Conservation (phyloP, 202 grass and related monocot genomes). For the Carex sylvatica region DNA sequence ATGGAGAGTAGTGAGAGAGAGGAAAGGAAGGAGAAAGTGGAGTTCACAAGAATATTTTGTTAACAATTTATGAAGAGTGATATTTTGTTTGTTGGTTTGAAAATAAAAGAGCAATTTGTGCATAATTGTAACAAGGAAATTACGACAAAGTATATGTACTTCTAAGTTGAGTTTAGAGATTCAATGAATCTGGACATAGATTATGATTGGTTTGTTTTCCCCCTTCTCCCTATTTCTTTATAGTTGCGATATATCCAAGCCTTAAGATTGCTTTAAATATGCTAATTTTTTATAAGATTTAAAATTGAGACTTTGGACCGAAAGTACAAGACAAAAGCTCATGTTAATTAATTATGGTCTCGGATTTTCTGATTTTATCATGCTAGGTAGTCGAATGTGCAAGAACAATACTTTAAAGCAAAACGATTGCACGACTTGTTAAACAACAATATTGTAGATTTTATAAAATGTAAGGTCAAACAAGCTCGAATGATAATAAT, state of each 20-base stretch:
- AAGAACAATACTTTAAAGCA: neutral
- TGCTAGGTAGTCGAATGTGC: neutral
- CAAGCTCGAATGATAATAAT: neutral
- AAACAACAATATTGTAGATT: neutral
- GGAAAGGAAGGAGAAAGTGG: too few species aligned
- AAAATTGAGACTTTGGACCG: neutral
- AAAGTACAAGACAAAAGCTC: neutral
- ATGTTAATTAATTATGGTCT: neutral
- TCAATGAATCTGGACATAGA: conserved; percentile 9
- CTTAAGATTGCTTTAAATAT: conserved; percentile 6
- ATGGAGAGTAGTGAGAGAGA: too few species aligned
- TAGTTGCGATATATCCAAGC: neutral
- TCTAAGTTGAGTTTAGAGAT: neutral
- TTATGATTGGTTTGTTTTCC: neutral
- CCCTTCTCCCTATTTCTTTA: neutral
- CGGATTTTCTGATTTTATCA: neutral
- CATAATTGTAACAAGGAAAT: neutral
- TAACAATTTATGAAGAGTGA: too few species aligned
- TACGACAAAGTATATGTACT: neutral
- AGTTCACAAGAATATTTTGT: too few species aligned
- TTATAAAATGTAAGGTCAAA: conserved; percentile 7
- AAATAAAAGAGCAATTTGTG: too few species aligned
- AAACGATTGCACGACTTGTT: conserved; percentile 12
- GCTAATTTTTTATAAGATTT: neutral
- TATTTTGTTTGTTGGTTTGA: too few species aligned